Evolutionary conservation across 257 asterid species (phyloP).

Genomic region (Solanum clarkiae): DNA sequence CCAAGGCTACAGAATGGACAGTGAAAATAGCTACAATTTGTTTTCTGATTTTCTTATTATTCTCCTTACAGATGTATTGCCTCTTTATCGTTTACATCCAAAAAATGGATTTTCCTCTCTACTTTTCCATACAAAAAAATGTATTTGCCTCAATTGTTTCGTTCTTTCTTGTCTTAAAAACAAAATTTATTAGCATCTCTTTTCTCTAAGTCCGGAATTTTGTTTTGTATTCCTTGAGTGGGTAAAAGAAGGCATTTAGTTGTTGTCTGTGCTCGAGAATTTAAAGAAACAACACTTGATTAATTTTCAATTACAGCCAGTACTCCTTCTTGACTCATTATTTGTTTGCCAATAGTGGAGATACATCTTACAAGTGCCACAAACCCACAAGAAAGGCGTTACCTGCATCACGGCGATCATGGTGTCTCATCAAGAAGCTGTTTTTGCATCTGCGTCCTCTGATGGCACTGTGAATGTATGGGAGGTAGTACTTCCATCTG

Average conservation of each 20-base stretch:
- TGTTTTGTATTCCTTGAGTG: not conserved
- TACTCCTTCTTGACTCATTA: not conserved
- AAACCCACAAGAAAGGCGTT: constrained; percentile 79
- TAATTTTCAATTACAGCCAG: not conserved
- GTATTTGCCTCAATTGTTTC: not conserved
- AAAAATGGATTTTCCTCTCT: not conserved
- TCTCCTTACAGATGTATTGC: not conserved
- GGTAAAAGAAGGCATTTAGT: not conserved
- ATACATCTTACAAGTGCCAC: constrained; percentile 56
- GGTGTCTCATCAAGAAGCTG: constrained; percentile 48
- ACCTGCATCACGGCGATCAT: constrained; percentile 71
- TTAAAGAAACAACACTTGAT: not conserved
- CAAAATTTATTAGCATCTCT: not conserved
- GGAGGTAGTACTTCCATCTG: constrained; percentile 51
- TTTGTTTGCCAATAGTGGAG: constrained; percentile 52
- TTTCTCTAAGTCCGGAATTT: not conserved
- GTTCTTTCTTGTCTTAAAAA: not conserved
- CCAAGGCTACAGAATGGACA: not conserved
- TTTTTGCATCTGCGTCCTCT: constrained; percentile 86
- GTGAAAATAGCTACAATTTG: not conserved
- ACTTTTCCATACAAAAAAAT: not conserved
- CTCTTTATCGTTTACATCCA: not conserved
- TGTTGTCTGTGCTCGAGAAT: not conserved
- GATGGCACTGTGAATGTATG: constrained; percentile 74
- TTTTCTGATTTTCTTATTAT: not conserved